Evolutionary conservation across 805 yeast species (phyloP), one percentile per base, ranked within the genome.

Genomic region (Zygosaccharomyces pseudorouxii): DNA sequence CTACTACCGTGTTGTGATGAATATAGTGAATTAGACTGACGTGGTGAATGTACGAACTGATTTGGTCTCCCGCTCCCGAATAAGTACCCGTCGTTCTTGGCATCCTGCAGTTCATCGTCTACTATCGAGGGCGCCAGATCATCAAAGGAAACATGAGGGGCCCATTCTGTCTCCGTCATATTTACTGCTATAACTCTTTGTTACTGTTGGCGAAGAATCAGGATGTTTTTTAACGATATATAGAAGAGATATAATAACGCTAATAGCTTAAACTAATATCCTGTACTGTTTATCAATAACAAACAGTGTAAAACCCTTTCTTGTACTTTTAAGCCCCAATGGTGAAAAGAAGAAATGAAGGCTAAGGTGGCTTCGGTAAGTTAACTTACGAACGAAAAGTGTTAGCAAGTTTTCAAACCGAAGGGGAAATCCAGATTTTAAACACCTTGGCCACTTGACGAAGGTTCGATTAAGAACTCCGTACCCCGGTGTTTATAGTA

Each of bases 101-200:
- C 31, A 7, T 49, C 40, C n/a, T 52, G 52, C 3, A 56, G 58
- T 49, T 64, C 64, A 30, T 61, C 67, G 42, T 64, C 67, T 1
- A 56, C 46, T 35, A 62, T 46, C 3, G 60, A 45, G 8, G 70
- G 69, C 11, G 67, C 51, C 7, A 65, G 49, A 48, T 65, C 67
- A 50, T 65, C 67, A 37, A 65, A 65, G 12, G 69, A 64, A 5
- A 65, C 65, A 42, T 62, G 66, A 12, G 55, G 57, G 14, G 55
- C 53, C 42, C 57, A 65, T 16, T 38, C 40, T 30, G 44, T 29
- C 16, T 30, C 38, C 16, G 45, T 36, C 41, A 40, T 38, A 33
- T 20, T 22, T 3, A 16, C 16, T 14, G 16, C 16, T n/a, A 11
- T n/a, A 4, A 3, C 14, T 6, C 22, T 6, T 22, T 11, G 22